phyloP scores from a whole-genome alignment of 2,329 filamentous ascomycete species.

The Neophaeococcomyces mojaviensis region DNA sequence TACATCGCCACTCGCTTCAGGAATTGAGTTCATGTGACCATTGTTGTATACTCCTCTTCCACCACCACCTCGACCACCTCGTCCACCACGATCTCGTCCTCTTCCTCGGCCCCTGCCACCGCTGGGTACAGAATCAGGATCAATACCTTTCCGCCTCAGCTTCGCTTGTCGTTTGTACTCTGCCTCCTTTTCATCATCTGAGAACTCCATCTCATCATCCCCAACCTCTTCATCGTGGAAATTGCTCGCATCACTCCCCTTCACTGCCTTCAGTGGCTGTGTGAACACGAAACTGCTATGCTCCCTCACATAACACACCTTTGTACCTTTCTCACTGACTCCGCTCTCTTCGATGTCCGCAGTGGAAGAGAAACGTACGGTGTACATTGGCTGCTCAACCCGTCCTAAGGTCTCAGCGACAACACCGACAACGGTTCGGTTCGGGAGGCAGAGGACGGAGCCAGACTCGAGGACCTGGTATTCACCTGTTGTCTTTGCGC shows the following conservation, averaged over 20 bases:
- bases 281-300: slow-evolving; percentile 84
- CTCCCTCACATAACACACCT: slow-evolving; percentile 69
- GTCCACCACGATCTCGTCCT: slow-evolving; percentile 6
- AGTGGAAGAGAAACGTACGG: slow-evolving; percentile 63
- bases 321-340: slow-evolving; percentile 48
- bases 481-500: slow-evolving; percentile 69
- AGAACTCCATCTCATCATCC: slow-evolving; percentile 87
- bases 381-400: slow-evolving; percentile 80
- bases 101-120: slow-evolving; percentile 5
- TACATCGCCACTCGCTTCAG: slow-evolving; percentile 19
- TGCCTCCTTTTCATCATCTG: slow-evolving; percentile 89
- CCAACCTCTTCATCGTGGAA: slow-evolving; percentile 85
- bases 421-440: slow-evolving; percentile 69
- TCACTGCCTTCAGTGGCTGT: slow-evolving; percentile 66
- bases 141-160: slow-evolving; percentile 54
- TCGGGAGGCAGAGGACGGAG: slow-evolving; percentile 69
- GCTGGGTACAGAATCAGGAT: slow-evolving; percentile 11
- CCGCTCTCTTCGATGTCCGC: slow-evolving; percentile 60
- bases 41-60: slow-evolving; percentile 1
- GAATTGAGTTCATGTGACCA: slow-evolving; percentile 18
- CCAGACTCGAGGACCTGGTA: slow-evolving; percentile 78
- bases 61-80: not conserved
- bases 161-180: slow-evolving; percentile 67
- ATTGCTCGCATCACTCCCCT: slow-evolving; percentile 91
- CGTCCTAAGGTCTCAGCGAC: slow-evolving; percentile 81